Conservation (phyloP, 1,284 basidiomycete genomes). For the Leccinum angustisporum region DNA sequence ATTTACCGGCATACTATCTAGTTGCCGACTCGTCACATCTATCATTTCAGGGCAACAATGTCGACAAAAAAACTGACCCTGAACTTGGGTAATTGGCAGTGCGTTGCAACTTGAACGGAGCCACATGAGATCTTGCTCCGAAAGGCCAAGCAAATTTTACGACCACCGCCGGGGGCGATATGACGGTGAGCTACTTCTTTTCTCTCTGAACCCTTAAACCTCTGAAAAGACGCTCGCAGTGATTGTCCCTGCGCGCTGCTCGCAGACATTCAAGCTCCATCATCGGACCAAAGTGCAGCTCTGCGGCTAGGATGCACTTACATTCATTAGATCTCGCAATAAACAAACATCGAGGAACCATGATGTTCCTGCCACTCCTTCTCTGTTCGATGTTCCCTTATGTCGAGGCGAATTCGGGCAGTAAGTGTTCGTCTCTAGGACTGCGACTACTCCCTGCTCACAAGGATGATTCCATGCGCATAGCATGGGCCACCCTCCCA, state of each 20-base stretch:
- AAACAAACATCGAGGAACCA: neutral
- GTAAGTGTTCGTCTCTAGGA: conserved; percentile 6
- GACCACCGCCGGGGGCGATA: neutral
- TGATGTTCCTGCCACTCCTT: conserved; percentile 1
- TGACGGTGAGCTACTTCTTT: neutral
- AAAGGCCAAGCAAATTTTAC: neutral
- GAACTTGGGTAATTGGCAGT: neutral
- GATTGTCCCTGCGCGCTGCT: neutral
- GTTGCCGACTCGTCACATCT: neutral
- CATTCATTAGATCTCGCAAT: neutral
- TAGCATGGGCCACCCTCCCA: conserved; percentile 29
- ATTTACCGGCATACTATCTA: neutral
- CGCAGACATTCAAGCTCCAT: too few relatives aligned
- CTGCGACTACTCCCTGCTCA: neutral
- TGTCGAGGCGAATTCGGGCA: conserved; percentile 18
- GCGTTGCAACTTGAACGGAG: neutral
- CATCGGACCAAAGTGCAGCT: neutral
- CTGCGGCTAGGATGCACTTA: neutral
- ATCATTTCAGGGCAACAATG: neutral
- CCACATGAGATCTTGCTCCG: neutral
- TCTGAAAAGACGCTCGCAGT: neutral
- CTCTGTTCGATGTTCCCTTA: conserved; percentile 6
- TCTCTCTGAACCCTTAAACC: neutral
- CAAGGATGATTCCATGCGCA: neutral
- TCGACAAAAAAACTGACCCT: neutral